Conservation (phyloP, 805 yeast species). For the Ogataea paraovalis region DNA sequence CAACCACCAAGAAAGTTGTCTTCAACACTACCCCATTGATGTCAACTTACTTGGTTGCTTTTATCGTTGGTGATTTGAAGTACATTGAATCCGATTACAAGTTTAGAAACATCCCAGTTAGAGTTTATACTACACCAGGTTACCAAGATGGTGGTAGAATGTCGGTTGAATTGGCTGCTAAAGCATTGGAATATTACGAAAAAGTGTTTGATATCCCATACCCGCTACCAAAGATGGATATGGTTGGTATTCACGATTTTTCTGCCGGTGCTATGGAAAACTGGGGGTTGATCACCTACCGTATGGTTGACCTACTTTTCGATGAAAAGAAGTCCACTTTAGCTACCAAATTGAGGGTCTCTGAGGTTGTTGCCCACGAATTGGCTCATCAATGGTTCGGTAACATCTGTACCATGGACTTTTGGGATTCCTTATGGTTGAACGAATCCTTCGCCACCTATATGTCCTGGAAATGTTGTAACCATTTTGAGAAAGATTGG, state of each 20-base stretch:
- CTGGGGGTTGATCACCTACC: conserved; percentile 79
- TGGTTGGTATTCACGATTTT: conserved; percentile 75
- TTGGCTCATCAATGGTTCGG: conserved; percentile 96
- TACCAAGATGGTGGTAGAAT: conserved; percentile 41
- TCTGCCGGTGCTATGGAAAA: conserved; percentile 90
- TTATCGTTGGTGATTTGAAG: conserved; percentile 56
- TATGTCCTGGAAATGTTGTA: conserved; percentile 72
- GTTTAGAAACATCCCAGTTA: conserved; percentile 45
- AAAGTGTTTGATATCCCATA: conserved; percentile 49
- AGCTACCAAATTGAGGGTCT: conserved; percentile 62
- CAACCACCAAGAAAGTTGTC: conserved; percentile 25
- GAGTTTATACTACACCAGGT: conserved; percentile 53
- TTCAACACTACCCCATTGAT: conserved; percentile 49
- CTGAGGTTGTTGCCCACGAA: conserved; percentile 82
- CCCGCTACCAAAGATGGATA: conserved; percentile 81
- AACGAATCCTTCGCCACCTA: conserved; percentile 91
- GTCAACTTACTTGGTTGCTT: conserved; percentile 56
- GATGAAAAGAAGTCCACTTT: conserved; percentile 45
- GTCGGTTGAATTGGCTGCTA: conserved; percentile 49
- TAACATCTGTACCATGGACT: conserved; percentile 83
- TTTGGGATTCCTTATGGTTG: conserved; percentile 92
- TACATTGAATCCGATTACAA: conserved; percentile 46
- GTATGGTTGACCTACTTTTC: conserved; percentile 52
- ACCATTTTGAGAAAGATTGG: conserved; percentile 75
- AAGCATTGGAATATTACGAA: conserved; percentile 49